Percentiles rank a stretch among this genome's conserved stretches.
Conservation (phyloP, 1,284 basidiomycete genomes). For the Pseudozyma thailandica region DNA sequence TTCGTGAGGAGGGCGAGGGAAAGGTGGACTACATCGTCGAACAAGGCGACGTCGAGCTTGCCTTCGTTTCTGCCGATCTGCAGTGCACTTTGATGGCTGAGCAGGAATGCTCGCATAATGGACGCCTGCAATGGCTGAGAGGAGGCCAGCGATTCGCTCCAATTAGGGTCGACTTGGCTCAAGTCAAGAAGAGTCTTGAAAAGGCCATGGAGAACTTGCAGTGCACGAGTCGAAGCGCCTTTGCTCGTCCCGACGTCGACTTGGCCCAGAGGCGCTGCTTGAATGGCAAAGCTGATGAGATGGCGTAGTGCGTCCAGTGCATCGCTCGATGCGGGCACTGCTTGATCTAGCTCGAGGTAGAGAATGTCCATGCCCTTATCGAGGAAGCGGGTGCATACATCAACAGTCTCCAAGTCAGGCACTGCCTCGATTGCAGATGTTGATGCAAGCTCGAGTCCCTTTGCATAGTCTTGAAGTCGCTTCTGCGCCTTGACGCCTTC, state of each 20-base stretch:
- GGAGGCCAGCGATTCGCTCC: conserved; percentile 36
- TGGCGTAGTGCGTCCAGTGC: conserved; percentile 17
- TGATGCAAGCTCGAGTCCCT: conserved; percentile 32
- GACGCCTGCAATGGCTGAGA: conserved; percentile 14
- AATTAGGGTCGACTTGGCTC: conserved; percentile 46
- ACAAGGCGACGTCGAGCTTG: conserved; percentile 10
- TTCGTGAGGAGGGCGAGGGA: conserved; percentile 46
- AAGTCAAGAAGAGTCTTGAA: conserved; percentile 44
- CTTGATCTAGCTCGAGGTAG: conserved; percentile 33
- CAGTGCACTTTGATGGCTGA: conserved; percentile 23
- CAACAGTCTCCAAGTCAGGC: conserved; percentile 42
- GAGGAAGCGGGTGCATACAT: conserved; percentile 41
- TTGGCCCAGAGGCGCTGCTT: conserved; percentile 22
- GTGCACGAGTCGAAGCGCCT: conserved; percentile 8
- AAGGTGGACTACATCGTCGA: conserved; percentile 45
- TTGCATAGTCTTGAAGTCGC: conserved; percentile 32
- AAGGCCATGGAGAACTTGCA: conserved; percentile 39
- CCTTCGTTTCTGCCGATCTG: conserved; percentile 1
- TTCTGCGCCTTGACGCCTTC: conserved; percentile 29
- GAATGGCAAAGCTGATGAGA: conserved; percentile 27
- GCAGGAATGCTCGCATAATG: conserved; percentile 27
- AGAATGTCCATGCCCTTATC: conserved; percentile 46
- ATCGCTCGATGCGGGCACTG: conserved; percentile 23
- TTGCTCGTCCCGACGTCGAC: not conserved
- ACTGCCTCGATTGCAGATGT: conserved; percentile 15